Percentiles rank a stretch among this genome's conserved stretches.
Evolutionary conservation across 805 yeast species (phyloP).

Genomic region (Wickerhamomyces hampshirensis): DNA sequence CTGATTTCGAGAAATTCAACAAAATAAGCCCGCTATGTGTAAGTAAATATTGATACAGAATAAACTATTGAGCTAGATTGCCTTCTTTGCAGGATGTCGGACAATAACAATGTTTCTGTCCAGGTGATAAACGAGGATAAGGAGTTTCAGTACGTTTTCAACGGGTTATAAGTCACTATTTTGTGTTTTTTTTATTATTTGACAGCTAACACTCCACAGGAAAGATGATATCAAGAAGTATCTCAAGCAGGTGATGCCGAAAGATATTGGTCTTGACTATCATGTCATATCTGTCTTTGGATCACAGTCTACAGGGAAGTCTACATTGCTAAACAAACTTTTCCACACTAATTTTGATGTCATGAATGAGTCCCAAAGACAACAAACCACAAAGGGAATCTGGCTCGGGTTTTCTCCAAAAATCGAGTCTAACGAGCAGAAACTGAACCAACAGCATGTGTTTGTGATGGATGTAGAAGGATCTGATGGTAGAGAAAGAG

Average conservation of each 20-base stretch:
- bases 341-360: conserved; percentile 89
- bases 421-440: conserved; percentile 25
- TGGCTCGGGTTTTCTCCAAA: conserved; percentile 62
- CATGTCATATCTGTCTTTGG: conserved; percentile 96
- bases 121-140: conserved; percentile 53
- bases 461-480: conserved; percentile 98
- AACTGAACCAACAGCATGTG: conserved; percentile 33
- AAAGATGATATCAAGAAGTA: conserved; percentile 13
- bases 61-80: too few relatives aligned
- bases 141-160: conserved; percentile 33
- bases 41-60: too few relatives aligned
- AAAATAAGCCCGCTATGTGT: neutral
- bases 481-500: conserved; percentile 95
- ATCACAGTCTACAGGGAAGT: conserved; percentile 94
- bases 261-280: conserved; percentile 61
- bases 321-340: conserved; percentile 80
- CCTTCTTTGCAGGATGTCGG: too few relatives aligned
- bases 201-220: conserved; percentile 1
- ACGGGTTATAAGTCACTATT: neutral
- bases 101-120: conserved; percentile 34
- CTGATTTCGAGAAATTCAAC: neutral
- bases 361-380: conserved; percentile 82
- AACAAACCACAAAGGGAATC: conserved; percentile 86
- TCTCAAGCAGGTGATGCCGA: conserved; percentile 31
- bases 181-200: too few relatives aligned